A percentile compares a stretch with the other conserved stretches of the same genome.
phyloP scores from a whole-genome alignment of 2,329 filamentous ascomycete genomes.

The Monilinia fructicola region DNA sequence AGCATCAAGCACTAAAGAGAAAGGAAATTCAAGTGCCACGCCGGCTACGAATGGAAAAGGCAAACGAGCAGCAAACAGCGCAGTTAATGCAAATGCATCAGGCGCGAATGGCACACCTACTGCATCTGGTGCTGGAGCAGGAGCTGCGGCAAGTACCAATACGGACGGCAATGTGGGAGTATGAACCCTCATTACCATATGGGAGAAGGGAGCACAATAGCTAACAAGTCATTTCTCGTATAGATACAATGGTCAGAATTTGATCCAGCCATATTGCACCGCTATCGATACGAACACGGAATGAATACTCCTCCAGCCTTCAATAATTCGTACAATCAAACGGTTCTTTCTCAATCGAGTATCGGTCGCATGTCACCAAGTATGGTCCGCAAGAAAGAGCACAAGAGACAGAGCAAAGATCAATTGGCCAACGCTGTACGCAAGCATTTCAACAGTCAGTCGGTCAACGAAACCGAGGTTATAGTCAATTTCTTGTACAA shows the following conservation, averaged over 20 bases:
- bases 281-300: conserved; percentile 72
- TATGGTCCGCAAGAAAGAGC: conserved; percentile 65
- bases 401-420: conserved; percentile 68
- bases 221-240: conserved; percentile 11
- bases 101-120: conserved; percentile 36
- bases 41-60: conserved; percentile 37
- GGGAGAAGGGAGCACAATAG: conserved; percentile 1
- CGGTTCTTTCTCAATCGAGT: conserved; percentile 60
- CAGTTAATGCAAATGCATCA: conserved; percentile 33
- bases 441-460: conserved; percentile 80
- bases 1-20: conserved; percentile 42
- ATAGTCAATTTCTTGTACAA: conserved; percentile 58
- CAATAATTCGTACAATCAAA: conserved; percentile 60
- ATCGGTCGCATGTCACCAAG: conserved; percentile 74
- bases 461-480: conserved; percentile 78
- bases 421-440: conserved; percentile 70
- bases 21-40: conserved; percentile 29
- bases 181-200: conserved; percentile 22
- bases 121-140: conserved; percentile 23
- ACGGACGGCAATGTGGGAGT: conserved; percentile 36
- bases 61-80: conserved; percentile 33
- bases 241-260: conserved; percentile 67
- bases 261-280: conserved; percentile 66
- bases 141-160: conserved; percentile 24
- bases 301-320: conserved; percentile 71